Evolutionary conservation across 2,329 filamentous ascomycete species (phyloP).

Genomic region (Colletotrichum ledebouriae): DNA sequence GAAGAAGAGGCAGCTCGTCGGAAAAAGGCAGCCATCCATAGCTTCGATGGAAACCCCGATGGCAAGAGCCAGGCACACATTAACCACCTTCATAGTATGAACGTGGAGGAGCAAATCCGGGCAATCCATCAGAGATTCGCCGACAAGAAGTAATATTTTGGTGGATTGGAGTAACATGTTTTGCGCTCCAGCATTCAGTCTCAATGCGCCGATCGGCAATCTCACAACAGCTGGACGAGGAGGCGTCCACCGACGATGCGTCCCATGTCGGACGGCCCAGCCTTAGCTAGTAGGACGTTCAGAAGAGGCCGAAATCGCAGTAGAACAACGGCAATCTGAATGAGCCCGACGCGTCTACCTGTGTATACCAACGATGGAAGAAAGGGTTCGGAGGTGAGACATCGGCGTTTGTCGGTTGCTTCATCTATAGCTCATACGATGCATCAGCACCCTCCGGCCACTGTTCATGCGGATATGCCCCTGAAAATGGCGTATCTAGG

Average conservation of each 20-base stretch:
- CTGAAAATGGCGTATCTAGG: no score
- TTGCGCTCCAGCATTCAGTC: neutral
- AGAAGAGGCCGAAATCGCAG: no score
- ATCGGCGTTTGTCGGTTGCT: constrained; percentile 3
- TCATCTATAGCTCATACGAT: constrained; percentile 5
- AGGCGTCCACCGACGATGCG: neutral
- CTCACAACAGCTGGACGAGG: neutral
- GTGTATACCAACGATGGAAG: neutral
- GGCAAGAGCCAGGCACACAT: constrained; percentile 63
- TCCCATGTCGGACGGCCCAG: no score
- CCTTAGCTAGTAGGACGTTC: no score
- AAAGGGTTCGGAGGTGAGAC: constrained; percentile 14
- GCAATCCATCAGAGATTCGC: constrained; percentile 69
- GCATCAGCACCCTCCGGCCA: constrained; percentile 16
- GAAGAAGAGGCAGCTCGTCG: constrained; percentile 81
- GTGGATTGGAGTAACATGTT: neutral
- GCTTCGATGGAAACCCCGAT: constrained; percentile 71
- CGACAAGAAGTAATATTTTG: constrained; percentile 33
- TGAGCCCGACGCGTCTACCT: neutral
- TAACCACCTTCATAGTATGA: constrained; percentile 75
- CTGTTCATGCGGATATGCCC: neutral
- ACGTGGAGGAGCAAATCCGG: constrained; percentile 88
- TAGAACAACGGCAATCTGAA: no score
- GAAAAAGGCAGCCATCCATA: constrained; percentile 77
- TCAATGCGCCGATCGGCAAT: neutral